Evolutionary conservation across 176 grass and related monocot species (phyloP), one percentile per base, ranked within the genome.

Genomic region (Otatea glauca): DNA sequence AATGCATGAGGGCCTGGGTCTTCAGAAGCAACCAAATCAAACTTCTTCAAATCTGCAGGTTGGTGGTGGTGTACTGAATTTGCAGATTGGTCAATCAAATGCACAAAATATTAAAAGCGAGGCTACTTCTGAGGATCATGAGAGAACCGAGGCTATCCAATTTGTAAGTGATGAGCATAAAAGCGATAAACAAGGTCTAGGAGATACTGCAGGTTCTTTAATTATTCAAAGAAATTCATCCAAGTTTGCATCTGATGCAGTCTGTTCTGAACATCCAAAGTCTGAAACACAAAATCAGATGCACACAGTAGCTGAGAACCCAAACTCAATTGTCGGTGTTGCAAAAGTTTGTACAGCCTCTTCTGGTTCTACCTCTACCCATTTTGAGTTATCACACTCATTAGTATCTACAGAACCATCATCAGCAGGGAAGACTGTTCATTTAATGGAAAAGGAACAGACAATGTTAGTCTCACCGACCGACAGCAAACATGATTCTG

Each of bases 311-410:
- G 24, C 76, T 32, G 91, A 77, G 56, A 25, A 76, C 60, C 76
- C 79, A 48, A 90, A 91, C 56, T 91, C 81, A 76, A 72, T 29
- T 49, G 42, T 76, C 64, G 76, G 60, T 81, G 62, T 37, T 74
- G 23, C 50, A 63, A 95, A 98, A 88, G 85, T 49, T 78, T 92
- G 67, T 74, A 83, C 91, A 68, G 37, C 92, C 29, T 89, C 88
- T 72, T 88, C 74, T 86, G 82, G 82, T 74, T 80, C 85, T 76
- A 75, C 75, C 61, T 47, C 65, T 47, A 78, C 81, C 75, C 83
- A 68, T 76, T 56, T 78, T 32, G 92, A 91, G 83, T 70, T 78
- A 78, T 84, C 86, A 42, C 80, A 64, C 49, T 56, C 72, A 66
- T 45, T 77, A 68, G 38, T 76, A 62, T 84, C 53, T 27, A 85